phyloP scores from a whole-genome alignment of 345 rosid genomes.

The Pistacia atlantica region DNA sequence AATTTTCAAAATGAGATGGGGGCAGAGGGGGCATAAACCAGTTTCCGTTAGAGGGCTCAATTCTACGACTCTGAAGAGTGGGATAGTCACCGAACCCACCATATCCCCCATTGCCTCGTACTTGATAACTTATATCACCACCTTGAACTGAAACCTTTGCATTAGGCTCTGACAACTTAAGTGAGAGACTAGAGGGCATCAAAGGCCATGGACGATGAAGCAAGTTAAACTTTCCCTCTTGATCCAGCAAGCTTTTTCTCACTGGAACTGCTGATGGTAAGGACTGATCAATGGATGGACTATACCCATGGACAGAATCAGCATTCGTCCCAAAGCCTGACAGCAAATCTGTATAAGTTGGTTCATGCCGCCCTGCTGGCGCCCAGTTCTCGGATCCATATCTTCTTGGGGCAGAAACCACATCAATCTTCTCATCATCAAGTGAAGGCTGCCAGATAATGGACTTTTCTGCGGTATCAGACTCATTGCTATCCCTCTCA shows the following conservation, averaged over 20 bases:
- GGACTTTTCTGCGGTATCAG: conserved; percentile 60
- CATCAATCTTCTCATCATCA: conserved; percentile 61
- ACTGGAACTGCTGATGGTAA: conserved; percentile 28
- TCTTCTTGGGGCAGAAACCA: conserved; percentile 49
- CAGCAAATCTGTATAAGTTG: conserved; percentile 61
- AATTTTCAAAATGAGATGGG: conserved; percentile 42
- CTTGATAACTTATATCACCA: conserved; percentile 41
- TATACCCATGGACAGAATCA: conserved; percentile 41
- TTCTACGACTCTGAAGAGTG: conserved; percentile 34
- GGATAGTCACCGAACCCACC: conserved; percentile 45
- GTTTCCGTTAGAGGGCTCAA: conserved; percentile 48
- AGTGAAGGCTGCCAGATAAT: conserved; percentile 53
- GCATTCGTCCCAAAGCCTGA: conserved; percentile 56
- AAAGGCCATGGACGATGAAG: conserved; percentile 50
- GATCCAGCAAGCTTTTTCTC: conserved; percentile 42
- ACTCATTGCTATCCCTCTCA: conserved; percentile 51
- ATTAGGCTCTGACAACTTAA: conserved; percentile 44
- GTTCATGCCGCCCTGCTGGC: conserved; percentile 49
- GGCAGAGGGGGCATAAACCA: conserved; percentile 59
- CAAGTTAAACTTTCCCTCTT: conserved; percentile 48
- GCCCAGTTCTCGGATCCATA: conserved; percentile 56
- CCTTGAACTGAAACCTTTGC: conserved; percentile 33
- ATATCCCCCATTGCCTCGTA: conserved; percentile 40
- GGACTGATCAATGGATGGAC: conserved; percentile 41
- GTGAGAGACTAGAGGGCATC: conserved; percentile 51